These are phyloP conservation scores for Tricholoma saponaceum DNA, from an alignment of 768 basidiomycete genomes.

Conservation along the genomic window DNA sequence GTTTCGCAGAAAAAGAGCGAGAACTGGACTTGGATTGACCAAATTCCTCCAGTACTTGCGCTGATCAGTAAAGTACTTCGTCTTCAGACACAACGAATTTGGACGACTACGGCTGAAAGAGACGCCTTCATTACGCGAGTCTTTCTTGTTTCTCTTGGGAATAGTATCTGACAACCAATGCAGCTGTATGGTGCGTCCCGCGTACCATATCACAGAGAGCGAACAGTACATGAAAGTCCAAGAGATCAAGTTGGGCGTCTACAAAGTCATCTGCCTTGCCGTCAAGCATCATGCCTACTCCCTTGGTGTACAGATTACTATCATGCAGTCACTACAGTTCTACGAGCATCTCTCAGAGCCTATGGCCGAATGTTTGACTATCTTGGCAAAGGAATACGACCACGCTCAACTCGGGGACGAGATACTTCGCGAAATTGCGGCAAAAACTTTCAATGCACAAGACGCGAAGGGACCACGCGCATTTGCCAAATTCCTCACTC, in stretches of 20 bases:
- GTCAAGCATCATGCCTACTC: conserved; percentile 89
- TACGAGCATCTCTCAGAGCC: conserved; percentile 93
- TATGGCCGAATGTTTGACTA: conserved; percentile 85
- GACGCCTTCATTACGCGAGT: conserved; percentile 84
- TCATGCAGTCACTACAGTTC: conserved; percentile 91
- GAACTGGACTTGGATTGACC: conserved; percentile 74
- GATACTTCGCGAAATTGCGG: conserved; percentile 82
- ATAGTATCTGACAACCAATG: neutral
- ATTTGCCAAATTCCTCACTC: conserved; percentile 81
- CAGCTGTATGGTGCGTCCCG: conserved; percentile 85
- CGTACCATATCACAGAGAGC: conserved; percentile 81
- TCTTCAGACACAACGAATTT: conserved; percentile 71
- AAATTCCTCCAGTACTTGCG: conserved; percentile 65
- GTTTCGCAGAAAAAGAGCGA: conserved; percentile 42
- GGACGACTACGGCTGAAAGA: conserved; percentile 83
- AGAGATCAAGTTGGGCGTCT: conserved; percentile 69
- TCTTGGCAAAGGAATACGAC: conserved; percentile 83
- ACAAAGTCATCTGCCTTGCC: conserved; percentile 86
- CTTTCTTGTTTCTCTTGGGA: neutral
- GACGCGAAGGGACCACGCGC: conserved; percentile 86
- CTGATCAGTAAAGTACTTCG: conserved; percentile 71
- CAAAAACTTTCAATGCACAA: conserved; percentile 69
- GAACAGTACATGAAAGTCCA: conserved; percentile 84
- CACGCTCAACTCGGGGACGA: conserved; percentile 88
- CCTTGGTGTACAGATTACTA: conserved; percentile 79